phyloP scores from a whole-genome alignment of 1,139 yeast species.

The Meyerozyma athensensis region DNA sequence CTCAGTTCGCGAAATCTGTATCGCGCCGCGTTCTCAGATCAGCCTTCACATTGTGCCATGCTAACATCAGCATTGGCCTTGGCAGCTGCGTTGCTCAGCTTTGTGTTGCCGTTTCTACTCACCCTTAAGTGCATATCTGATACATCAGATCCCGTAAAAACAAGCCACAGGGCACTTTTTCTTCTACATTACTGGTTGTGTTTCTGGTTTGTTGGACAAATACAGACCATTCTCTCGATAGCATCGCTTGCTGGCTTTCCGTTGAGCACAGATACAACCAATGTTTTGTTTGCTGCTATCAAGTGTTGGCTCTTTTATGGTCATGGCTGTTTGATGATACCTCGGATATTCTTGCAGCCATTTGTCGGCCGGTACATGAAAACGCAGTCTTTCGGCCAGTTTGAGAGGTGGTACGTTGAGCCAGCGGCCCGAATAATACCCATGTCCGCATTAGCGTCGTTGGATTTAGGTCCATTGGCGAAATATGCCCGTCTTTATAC shows the following conservation, averaged over 20 bases:
- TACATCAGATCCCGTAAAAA: background rate
- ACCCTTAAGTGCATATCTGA: constrained; percentile 6
- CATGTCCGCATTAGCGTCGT: background rate
- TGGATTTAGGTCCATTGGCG: background rate
- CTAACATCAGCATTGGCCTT: background rate
- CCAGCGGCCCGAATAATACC: background rate
- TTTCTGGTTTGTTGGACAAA: constrained; percentile 6
- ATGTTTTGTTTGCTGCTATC: background rate
- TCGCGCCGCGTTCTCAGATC: too few relatives aligned
- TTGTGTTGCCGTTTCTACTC: constrained; percentile 8
- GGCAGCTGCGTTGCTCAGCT: background rate
- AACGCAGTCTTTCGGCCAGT: background rate
- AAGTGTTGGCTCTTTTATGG: constrained; percentile 11
- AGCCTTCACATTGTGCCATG: background rate
- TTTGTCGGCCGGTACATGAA: background rate
- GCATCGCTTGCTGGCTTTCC: constrained; percentile 1
- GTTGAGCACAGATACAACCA: constrained; percentile 1
- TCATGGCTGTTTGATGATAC: constrained; percentile 10
- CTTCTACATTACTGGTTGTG: constrained; percentile 10
- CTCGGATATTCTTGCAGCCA: background rate
- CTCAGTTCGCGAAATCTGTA: too few relatives aligned
- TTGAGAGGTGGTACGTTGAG: background rate
- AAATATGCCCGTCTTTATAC: background rate
- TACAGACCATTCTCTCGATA: constrained; percentile 4
- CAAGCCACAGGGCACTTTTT: constrained; percentile 5